phyloP scores from a whole-genome alignment of 2,329 filamentous ascomycete genomes.

The Penicillium digitatum region DNA sequence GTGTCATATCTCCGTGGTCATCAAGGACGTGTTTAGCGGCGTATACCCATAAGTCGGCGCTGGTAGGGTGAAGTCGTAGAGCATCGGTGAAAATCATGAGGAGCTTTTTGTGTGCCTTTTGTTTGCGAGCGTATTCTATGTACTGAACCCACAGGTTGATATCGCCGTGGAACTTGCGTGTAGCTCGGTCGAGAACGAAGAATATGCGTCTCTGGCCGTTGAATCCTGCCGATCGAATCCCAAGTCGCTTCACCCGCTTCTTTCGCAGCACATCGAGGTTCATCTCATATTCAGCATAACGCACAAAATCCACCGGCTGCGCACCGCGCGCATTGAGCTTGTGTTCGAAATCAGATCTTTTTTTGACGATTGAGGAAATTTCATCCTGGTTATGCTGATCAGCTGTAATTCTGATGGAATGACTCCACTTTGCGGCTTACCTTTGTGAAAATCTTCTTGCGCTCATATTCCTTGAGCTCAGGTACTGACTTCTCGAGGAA shows the following conservation, averaged over 20 bases:
- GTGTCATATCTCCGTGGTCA: conserved; percentile 77
- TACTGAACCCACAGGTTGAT: conserved; percentile 84
- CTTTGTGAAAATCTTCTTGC: conserved; percentile 84
- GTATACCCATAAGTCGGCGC: conserved; percentile 77
- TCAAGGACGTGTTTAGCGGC: conserved; percentile 77
- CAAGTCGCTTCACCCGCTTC: conserved; percentile 77
- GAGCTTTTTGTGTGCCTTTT: conserved; percentile 60
- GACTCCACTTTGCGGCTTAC: conserved; percentile 44
- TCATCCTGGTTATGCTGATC: conserved; percentile 60
- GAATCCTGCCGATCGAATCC: conserved; percentile 67
- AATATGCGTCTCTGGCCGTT: conserved; percentile 79
- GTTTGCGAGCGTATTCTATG: conserved; percentile 70
- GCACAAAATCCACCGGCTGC: conserved; percentile 71
- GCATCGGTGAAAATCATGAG: conserved; percentile 61
- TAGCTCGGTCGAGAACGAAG: conserved; percentile 81
- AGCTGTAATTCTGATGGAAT: conserved; percentile 2
- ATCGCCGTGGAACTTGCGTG: conserved; percentile 77
- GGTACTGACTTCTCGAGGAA: conserved; percentile 89
- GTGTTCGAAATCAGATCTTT: conserved; percentile 91
- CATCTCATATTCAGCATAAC: conserved; percentile 72
- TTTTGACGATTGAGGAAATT: conserved; percentile 81
- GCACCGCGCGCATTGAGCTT: conserved; percentile 78
- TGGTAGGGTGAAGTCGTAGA: conserved; percentile 78
- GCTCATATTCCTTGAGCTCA: conserved; percentile 86
- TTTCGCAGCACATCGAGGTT: conserved; percentile 68